Conservation (phyloP, 2,329 filamentous ascomycete genomes). For the Aspergillus sp. region DNA sequence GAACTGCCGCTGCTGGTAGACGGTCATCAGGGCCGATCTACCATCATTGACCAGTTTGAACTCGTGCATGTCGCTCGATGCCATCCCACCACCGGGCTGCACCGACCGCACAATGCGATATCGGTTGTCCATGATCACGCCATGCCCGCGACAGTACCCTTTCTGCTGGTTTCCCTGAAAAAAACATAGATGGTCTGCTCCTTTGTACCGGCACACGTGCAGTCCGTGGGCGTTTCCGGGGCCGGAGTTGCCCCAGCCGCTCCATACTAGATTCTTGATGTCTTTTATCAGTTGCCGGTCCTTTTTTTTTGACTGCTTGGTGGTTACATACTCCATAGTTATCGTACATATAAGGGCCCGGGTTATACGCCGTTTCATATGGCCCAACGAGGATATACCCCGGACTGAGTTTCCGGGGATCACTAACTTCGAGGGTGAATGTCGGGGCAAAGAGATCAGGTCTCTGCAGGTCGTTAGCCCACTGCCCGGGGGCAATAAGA, state of each 20-base stretch:
- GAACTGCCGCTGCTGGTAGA: slow-evolving; percentile 37
- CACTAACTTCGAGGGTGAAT: slow-evolving; percentile 23
- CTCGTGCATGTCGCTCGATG: slow-evolving; percentile 46
- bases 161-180: slow-evolving; percentile 46
- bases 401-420: slow-evolving; percentile 30
- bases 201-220: slow-evolving; percentile 43
- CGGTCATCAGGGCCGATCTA: slow-evolving; percentile 32
- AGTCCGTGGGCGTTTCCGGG: slow-evolving; percentile 43
- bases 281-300: neutral
- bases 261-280: slow-evolving; percentile 42
- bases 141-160: slow-evolving; percentile 46
- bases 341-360: slow-evolving; percentile 46
- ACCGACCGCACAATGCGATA: slow-evolving; percentile 45
- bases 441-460: slow-evolving; percentile 33
- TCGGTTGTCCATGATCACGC: slow-evolving; percentile 44
- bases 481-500: neutral
- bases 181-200: slow-evolving; percentile 44
- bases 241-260: slow-evolving; percentile 42
- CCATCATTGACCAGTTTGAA: slow-evolving; percentile 42
- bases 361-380: slow-evolving; percentile 39
- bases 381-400: slow-evolving; percentile 47
- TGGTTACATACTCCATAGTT: slow-evolving; percentile 35
- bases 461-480: slow-evolving; percentile 17
- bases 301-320: neutral
- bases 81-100: slow-evolving; percentile 31